These are phyloP conservation scores for Hypoxylon sp. DNA, from an alignment of 2,329 filamentous ascomycete genomes.

Conservation along the genomic window DNA sequence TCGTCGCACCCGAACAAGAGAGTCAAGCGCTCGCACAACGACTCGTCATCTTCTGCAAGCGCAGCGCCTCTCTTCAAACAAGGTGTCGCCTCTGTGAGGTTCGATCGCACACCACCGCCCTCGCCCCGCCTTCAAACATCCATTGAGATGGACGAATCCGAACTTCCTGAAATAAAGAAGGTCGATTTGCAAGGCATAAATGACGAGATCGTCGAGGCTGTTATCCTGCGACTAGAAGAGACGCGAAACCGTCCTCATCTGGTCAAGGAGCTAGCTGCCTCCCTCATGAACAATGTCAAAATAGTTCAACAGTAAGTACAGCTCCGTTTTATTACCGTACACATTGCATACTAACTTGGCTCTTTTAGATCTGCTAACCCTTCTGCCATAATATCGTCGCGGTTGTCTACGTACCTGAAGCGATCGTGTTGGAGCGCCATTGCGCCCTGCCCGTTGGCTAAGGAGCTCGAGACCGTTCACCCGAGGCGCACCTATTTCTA, in stretches of 20 bases:
- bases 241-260: constrained; percentile 92
- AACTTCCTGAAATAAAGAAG: constrained; percentile 52
- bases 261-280: constrained; percentile 88
- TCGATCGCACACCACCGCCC: constrained; percentile 81
- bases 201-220: constrained; percentile 93
- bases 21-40: constrained; percentile 79
- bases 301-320: constrained; percentile 88
- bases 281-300: constrained; percentile 77
- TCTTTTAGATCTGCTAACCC: constrained; percentile 86
- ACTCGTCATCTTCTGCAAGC: constrained; percentile 40
- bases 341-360: constrained; percentile 30
- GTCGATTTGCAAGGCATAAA: constrained; percentile 85
- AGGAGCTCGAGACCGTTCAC: constrained; percentile 90
- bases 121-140: constrained; percentile 65
- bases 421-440: constrained; percentile 80
- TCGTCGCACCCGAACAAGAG: constrained; percentile 65
- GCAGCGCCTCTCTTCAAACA: constrained; percentile 44
- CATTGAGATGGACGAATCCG: constrained; percentile 52
- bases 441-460: constrained; percentile 85
- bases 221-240: constrained; percentile 86
- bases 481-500: constrained; percentile 97
- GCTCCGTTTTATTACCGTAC: constrained; percentile 3
- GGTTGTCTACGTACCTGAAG: constrained; percentile 88
- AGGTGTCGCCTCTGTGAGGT: constrained; percentile 51
- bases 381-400: constrained; percentile 92